Evolutionary conservation across 176 grass and related monocot genomes (phyloP), one percentile per base, ranked within the genome.

Genomic region (Raddia guianensis): DNA sequence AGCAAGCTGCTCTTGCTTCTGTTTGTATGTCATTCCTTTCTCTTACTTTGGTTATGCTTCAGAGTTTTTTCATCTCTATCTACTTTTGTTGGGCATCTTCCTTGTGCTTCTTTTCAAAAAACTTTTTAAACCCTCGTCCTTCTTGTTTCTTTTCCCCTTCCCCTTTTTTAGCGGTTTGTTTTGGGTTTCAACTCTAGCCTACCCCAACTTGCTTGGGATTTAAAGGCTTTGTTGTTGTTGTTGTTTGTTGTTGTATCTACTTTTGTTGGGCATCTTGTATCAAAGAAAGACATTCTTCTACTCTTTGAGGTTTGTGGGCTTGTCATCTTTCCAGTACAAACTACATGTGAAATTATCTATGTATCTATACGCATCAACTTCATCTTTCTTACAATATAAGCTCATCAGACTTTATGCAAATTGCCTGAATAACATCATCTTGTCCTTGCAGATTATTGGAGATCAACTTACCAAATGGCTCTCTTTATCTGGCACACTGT

Each of bases 241-340:
- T n/a, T n/a, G n/a, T n/a, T n/a, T n/a, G n/a, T n/a, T n/a, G n/a
- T n/a, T n/a, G n/a, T 95, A 44, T 77, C 72, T 56, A 68, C 49
- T 21, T 85, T 90, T 53, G n/a, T 69, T 65, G 78, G 75, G 5
- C 74, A 65, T 66, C 55, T 92, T 59, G 14, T 54, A 32, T 64
- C 60, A 16, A 73, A 67, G 63, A 54, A 88, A 66, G 82, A 87
- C 61, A 65, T 90, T 50, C 49, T 86, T 79, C 80, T 85, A 49
- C 78, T 88, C 35, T 73, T 92, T 18, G 74, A 95, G 93, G 93
- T 95, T 62, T 80, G 82, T 70, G 48, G 93, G 93, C 92, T 62
- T 80, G 82, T 14, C 52, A 71, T 77, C 69, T 66, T 18, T 67
- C 55, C 45, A 78, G 60, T 65, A 68, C 21, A 6, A 71, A 61